phyloP scores from a whole-genome alignment of 2,329 filamentous ascomycete genomes.

The Sporothrix dimorphospora region DNA sequence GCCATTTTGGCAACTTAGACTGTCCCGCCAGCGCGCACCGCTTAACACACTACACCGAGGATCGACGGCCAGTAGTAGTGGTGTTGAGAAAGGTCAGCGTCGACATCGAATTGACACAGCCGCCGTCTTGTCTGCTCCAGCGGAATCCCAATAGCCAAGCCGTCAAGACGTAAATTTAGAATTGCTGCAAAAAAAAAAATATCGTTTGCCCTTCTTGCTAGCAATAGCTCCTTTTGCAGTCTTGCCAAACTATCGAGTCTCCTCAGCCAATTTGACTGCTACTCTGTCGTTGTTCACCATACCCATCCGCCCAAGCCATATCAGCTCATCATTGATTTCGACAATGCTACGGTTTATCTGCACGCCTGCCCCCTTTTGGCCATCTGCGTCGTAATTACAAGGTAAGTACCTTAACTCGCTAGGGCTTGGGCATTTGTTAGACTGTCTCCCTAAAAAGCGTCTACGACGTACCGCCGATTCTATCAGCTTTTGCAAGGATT shows the following conservation, averaged over 20 bases:
- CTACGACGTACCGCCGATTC: neutral
- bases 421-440: neutral
- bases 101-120: neutral
- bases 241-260: neutral
- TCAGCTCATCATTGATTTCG: slow-evolving; percentile 3
- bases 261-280: neutral
- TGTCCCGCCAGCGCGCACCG: neutral
- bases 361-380: neutral
- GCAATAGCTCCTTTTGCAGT: neutral
- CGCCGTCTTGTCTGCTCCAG: too few relatives aligned
- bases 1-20: neutral
- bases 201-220: too few relatives aligned
- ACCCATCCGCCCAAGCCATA: neutral
- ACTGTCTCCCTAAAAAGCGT: neutral
- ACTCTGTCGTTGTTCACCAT: neutral
- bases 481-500: neutral
- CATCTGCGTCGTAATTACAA: too few relatives aligned
- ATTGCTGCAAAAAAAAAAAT: too few relatives aligned
- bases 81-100: neutral
- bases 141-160: too few relatives aligned
- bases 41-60: neutral
- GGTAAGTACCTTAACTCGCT: neutral
- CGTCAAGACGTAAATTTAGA: too few relatives aligned
- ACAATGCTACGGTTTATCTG: neutral
- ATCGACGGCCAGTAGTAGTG: neutral